A percentile compares a stretch with the other conserved stretches of the same genome.
Evolutionary conservation across 179 eudicot species (phyloP).

Genomic region (Pouteria campechiana): DNA sequence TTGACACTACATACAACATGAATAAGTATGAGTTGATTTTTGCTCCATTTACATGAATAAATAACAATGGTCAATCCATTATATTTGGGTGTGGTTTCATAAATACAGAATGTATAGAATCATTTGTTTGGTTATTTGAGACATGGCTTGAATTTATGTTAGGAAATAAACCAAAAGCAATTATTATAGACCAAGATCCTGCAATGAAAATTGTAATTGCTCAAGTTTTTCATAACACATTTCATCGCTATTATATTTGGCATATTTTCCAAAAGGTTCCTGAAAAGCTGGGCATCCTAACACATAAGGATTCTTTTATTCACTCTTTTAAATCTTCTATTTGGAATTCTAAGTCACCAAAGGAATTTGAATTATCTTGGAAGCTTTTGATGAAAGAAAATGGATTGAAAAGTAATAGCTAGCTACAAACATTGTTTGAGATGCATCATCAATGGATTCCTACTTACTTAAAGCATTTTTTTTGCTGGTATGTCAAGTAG

Average conservation of each 20-base stretch:
- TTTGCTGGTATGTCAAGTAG: conserved; percentile 44
- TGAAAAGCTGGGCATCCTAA: conserved; percentile 31
- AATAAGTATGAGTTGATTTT: conserved; percentile 42
- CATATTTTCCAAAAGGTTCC: conserved; percentile 42
- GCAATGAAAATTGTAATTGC: conserved; percentile 34
- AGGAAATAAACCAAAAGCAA: conserved; percentile 39
- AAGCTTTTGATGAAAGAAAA: conserved; percentile 40
- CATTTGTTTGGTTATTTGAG: conserved; percentile 46
- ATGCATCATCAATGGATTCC: conserved; percentile 51
- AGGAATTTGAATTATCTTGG: conserved; percentile 48
- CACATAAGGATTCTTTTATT: conserved; percentile 30
- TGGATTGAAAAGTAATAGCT: conserved; percentile 31
- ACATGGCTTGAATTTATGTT: conserved; percentile 58
- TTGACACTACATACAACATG: conserved; percentile 38
- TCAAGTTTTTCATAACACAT: conserved; percentile 32
- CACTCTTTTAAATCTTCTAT: conserved; percentile 35
- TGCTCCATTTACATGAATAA: conserved; percentile 51
- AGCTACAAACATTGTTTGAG: conserved; percentile 42
- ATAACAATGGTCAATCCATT: conserved; percentile 41
- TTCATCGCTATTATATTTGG: conserved; percentile 51
- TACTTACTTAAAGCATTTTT: conserved; percentile 28
- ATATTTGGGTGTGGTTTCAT: conserved; percentile 52
- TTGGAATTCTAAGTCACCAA: conserved; percentile 40
- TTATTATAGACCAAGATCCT: conserved; percentile 41
- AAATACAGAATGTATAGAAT: conserved; percentile 38